Evolutionary conservation across 129 eudicot genomes (phyloP), one percentile per base, ranked within the genome.

Genomic region (Sambucus nigra): DNA sequence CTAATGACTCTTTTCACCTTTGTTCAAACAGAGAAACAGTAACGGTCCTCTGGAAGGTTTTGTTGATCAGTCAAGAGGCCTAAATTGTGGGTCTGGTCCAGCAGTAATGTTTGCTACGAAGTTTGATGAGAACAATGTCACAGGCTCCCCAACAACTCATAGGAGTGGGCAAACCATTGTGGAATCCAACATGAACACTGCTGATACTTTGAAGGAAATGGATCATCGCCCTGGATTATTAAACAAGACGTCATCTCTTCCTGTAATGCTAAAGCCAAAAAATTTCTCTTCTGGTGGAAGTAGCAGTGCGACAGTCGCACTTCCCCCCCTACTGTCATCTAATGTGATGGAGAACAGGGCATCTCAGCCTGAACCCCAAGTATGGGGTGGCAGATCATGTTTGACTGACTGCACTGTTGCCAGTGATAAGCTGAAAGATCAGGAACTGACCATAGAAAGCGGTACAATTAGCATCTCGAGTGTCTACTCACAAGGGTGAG

Each of bases 401-500:
- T 51, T 66, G 33, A 59, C 76, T 1, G 86, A 84, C 8, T 72
- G 75, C 60, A 55, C 52, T 47, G 60, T n/a, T 26, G 49, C 61
- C 17, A 38, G 55, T 18, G 69, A 71, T 27, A 80, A 80, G 57
- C 56, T 56, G 51, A 80, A 83, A 71, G 78, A 73, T 35, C 70
- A 68, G 64, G 88, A 80, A 19, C 39, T 72, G 51, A 64, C 84
- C 19, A 64, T 83, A 55, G 94, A 88, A 75, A 76, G 88, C 44
- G 97, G 94, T 15, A 84, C 83, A 26, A 84, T 89, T 14, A 78
- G 77, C 80, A 73, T 89, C 61, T 89, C 98, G 20, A 76, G 79
- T 52, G 61, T 72, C 50, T 89, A 89, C 49, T 89, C 98, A 28
- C 93, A 84, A 73, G 86, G 86, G 98, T 89, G 55, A 85, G 86